Percentiles rank a stretch among this genome's conserved stretches.
phyloP scores from a whole-genome alignment of 495 filamentous ascomycete genomes.

The Halenospora varia region DNA sequence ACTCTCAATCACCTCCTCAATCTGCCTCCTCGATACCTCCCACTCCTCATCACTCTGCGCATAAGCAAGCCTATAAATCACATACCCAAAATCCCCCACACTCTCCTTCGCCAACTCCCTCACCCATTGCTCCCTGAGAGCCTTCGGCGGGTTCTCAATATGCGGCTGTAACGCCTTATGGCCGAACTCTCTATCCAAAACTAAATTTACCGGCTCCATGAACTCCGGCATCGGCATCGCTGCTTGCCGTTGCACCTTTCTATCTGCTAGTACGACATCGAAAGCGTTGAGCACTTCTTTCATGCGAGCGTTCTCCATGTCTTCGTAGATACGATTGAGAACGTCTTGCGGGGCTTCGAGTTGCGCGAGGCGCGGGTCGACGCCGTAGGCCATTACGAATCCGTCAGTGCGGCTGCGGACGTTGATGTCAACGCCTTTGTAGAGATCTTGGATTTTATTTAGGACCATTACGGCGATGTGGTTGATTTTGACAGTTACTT shows the following conservation, averaged over 20 bases:
- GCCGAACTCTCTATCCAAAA: slow-evolving; percentile 19
- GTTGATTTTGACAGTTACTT: slow-evolving; percentile 25
- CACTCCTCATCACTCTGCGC: slow-evolving; percentile 28
- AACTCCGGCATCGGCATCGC: background rate
- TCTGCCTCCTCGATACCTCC: slow-evolving; percentile 21
- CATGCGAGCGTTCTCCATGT: slow-evolving; percentile 24
- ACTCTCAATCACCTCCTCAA: slow-evolving; percentile 26
- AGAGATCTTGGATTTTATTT: slow-evolving; percentile 15
- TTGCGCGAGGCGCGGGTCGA: background rate
- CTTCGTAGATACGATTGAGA: background rate
- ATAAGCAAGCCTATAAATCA: slow-evolving; percentile 33
- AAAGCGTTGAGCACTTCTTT: slow-evolving; percentile 19
- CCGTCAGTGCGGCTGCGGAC: slow-evolving; percentile 7
- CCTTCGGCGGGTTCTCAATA: slow-evolving; percentile 22
- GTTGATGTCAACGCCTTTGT: slow-evolving; percentile 8
- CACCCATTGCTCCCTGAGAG: slow-evolving; percentile 19
- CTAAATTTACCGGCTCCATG: slow-evolving; percentile 8
- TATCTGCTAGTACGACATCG: slow-evolving; percentile 1
- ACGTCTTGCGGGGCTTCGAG: background rate
- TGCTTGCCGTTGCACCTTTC: slow-evolving; percentile 14
- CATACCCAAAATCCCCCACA: slow-evolving; percentile 19
- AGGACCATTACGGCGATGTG: slow-evolving; percentile 25
- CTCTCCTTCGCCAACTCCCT: background rate
- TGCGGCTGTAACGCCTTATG: slow-evolving; percentile 22
- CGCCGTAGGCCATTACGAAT: slow-evolving; percentile 2